Evolutionary conservation across 805 yeast genomes (phyloP).

Genomic region (Kodamaea sagamina): DNA sequence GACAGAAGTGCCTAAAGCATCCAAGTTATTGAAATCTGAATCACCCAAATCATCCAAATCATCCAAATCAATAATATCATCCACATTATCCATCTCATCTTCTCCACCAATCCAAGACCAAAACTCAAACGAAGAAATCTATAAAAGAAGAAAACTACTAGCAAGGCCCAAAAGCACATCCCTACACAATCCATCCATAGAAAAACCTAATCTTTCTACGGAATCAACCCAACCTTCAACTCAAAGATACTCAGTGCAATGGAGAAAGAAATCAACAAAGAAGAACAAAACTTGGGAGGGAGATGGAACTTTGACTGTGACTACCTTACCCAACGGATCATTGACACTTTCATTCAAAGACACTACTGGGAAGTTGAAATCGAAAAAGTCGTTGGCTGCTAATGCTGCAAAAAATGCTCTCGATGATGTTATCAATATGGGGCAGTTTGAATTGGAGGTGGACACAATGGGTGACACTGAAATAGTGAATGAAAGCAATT

Average conservation of each 20-base stretch:
- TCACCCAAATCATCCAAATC: neutral
- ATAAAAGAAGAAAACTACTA: conserved; percentile 7
- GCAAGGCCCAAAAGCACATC: conserved; percentile 1
- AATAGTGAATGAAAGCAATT: neutral
- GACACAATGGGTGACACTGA: conserved; percentile 31
- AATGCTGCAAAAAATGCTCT: conserved; percentile 9
- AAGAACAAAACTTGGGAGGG: conserved; percentile 96
- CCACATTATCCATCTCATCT: neutral
- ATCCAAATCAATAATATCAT: no score
- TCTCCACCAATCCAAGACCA: neutral
- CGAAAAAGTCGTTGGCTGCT: conserved; percentile 13
- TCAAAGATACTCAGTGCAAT: conserved; percentile 43
- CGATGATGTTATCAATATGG: conserved; percentile 46
- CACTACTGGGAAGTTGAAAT: conserved; percentile 12
- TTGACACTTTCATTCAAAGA: conserved; percentile 13
- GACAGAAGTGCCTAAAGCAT: conserved; percentile 1
- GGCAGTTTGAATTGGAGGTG: conserved; percentile 62
- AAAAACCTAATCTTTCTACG: neutral
- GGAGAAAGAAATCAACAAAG: conserved; percentile 70
- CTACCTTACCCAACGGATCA: conserved; percentile 9
- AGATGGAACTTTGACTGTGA: conserved; percentile 63
- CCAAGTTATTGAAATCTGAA: conserved; percentile 5
- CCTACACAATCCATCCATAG: neutral
- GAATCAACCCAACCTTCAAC: neutral
- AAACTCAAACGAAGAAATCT: neutral